Conservation (phyloP, 1,284 basidiomycete species). For the Phellopilus nigrolimitatus region DNA sequence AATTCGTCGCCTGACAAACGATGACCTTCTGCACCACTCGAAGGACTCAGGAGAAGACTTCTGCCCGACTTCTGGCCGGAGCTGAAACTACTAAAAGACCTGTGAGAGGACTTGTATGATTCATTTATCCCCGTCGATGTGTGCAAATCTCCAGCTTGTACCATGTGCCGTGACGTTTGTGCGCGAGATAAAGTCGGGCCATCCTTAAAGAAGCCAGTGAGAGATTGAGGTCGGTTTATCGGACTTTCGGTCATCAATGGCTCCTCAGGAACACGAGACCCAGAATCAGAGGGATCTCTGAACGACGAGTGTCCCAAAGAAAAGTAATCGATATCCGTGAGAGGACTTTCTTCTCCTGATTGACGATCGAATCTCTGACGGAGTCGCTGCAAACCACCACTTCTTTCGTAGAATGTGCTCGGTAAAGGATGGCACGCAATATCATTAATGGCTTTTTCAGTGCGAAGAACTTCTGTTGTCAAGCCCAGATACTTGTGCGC, state of each 20-base stretch:
- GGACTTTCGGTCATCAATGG: slow-evolving; percentile 9
- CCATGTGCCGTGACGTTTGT: slow-evolving; percentile 39
- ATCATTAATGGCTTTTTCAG: slow-evolving; percentile 95
- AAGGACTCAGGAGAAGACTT: not conserved
- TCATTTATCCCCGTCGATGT: slow-evolving; percentile 47
- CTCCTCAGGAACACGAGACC: slow-evolving; percentile 7
- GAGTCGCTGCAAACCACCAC: slow-evolving; percentile 86
- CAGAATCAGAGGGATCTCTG: slow-evolving; percentile 6
- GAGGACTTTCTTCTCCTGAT: slow-evolving; percentile 35
- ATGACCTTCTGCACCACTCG: not conserved
- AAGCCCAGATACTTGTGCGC: slow-evolving; percentile 96
- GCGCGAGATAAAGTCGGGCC: slow-evolving; percentile 30
- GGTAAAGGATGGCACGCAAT: slow-evolving; percentile 95
- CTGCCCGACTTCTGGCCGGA: not conserved
- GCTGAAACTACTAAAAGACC: slow-evolving; percentile 38
- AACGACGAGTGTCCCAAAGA: slow-evolving; percentile 17
- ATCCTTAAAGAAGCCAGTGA: slow-evolving; percentile 15
- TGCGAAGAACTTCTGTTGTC: slow-evolving; percentile 92
- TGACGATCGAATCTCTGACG: slow-evolving; percentile 77
- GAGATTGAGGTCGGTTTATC: not conserved
- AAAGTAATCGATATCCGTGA: slow-evolving; percentile 54
- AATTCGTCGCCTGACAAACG: slow-evolving; percentile 54
- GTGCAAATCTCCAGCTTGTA: slow-evolving; percentile 68
- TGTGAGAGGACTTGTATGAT: slow-evolving; percentile 40
- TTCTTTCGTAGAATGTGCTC: slow-evolving; percentile 86